Evolutionary conservation across 2,329 filamentous ascomycete species (phyloP).

Genomic region (Calonectria ilicicola): DNA sequence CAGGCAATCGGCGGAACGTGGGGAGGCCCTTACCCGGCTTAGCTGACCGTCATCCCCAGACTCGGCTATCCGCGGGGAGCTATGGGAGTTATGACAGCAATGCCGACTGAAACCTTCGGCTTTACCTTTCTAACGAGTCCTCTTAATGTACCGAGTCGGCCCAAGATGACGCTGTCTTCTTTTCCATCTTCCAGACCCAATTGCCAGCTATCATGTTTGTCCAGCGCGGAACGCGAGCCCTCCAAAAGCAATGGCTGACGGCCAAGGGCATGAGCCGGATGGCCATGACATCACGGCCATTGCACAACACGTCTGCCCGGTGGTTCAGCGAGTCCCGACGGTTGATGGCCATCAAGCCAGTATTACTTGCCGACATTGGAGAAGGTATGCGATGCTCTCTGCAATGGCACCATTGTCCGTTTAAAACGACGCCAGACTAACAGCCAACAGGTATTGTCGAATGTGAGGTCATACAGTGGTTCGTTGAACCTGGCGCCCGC

Average conservation of each 20-base stretch:
- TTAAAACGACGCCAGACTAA: constrained; percentile 25
- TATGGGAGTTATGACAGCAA: constrained; percentile 46
- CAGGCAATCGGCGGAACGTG: constrained; percentile 34
- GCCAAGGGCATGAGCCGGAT: constrained; percentile 54
- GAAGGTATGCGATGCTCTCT: constrained; percentile 68
- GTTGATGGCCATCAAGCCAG: constrained; percentile 77
- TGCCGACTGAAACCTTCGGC: constrained; percentile 50
- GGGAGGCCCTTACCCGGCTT: constrained; percentile 36
- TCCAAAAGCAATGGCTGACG: constrained; percentile 64
- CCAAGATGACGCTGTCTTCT: constrained; percentile 22
- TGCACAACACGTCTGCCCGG: constrained; percentile 49
- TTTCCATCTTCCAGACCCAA: constrained; percentile 25
- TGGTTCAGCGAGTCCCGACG: constrained; percentile 64
- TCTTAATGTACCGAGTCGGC: constrained; percentile 35
- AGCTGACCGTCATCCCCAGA: constrained; percentile 44
- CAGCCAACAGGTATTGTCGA: constrained; percentile 84
- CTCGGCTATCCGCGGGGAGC: constrained; percentile 54
- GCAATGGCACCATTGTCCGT: background rate
- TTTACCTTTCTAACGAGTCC: constrained; percentile 33
- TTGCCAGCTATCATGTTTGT: constrained; percentile 62
- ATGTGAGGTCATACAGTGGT: constrained; percentile 99
- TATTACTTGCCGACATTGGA: constrained; percentile 86
- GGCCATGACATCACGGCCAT: constrained; percentile 44
- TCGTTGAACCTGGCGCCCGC: constrained; percentile 92
- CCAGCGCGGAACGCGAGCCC: constrained; percentile 61